Evolutionary conservation across 1,139 yeast genomes (phyloP).

Genomic region (Pneumocystis murina): DNA sequence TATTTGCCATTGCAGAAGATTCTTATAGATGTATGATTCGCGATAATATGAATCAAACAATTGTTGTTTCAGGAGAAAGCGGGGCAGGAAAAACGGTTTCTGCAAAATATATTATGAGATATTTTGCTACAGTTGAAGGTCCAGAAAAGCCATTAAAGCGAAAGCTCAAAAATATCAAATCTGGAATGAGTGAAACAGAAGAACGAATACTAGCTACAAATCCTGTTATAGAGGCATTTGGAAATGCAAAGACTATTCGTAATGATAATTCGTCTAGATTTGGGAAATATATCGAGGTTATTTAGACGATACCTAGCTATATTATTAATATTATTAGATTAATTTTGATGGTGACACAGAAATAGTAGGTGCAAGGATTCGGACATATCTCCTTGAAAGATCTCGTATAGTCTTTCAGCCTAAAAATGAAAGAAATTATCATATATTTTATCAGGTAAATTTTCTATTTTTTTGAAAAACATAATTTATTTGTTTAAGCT

Average conservation of each 20-base stretch:
- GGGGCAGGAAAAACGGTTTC: slow-evolving; percentile 98
- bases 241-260: slow-evolving; percentile 94
- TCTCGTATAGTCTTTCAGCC: slow-evolving; percentile 94
- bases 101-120: slow-evolving; percentile 94
- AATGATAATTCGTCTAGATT: slow-evolving; percentile 95
- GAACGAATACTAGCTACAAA: slow-evolving; percentile 91
- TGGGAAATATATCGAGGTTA: slow-evolving; percentile 79
- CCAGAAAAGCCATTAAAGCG: slow-evolving; percentile 28
- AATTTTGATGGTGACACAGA: slow-evolving; percentile 58
- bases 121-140: slow-evolving; percentile 87
- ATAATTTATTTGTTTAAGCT: slow-evolving; percentile 22
- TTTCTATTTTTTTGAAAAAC: not conserved
- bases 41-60: slow-evolving; percentile 76
- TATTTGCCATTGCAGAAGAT: slow-evolving; percentile 95
- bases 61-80: slow-evolving; percentile 93
- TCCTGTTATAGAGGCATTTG: slow-evolving; percentile 97
- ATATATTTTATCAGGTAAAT: slow-evolving; percentile 63
- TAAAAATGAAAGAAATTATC: slow-evolving; percentile 74
- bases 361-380: slow-evolving; percentile 84
- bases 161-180: slow-evolving; percentile 20
- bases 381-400: slow-evolving; percentile 84
- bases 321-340: slow-evolving; percentile 19
- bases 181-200: slow-evolving; percentile 66
- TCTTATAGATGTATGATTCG: slow-evolving; percentile 91
- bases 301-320: not conserved